Percentiles rank a stretch among this genome's conserved stretches.
phyloP scores from a whole-genome alignment of 2,329 filamentous ascomycete species.

The Fusarium dlaminii region DNA sequence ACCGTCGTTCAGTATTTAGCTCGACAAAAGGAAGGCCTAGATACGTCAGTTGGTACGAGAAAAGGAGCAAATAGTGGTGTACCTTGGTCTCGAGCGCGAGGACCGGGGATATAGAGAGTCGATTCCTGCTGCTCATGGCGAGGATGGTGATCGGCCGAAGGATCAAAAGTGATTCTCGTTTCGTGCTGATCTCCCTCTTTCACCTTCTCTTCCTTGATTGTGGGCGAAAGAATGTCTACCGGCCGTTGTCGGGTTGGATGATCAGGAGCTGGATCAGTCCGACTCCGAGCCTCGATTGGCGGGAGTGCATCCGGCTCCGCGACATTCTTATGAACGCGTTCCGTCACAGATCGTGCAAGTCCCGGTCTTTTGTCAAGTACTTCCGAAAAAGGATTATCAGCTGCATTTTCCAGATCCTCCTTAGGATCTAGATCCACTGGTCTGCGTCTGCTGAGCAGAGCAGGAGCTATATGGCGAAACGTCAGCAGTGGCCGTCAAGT shows the following conservation, averaged over 20 bases:
- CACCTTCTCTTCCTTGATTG: background rate
- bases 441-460: constrained; percentile 17
- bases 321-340: background rate
- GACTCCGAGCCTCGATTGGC: constrained; percentile 20
- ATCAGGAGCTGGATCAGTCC: constrained; percentile 15
- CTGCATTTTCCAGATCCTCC: constrained; percentile 15
- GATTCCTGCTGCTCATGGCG: constrained; percentile 39
- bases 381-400: background rate
- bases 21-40: constrained; percentile 43
- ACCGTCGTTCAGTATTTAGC: constrained; percentile 28
- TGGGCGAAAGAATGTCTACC: background rate
- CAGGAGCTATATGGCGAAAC: constrained; percentile 10
- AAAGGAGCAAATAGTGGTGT: background rate
- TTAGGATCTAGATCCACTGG: constrained; percentile 1
- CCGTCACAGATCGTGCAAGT: constrained; percentile 13
- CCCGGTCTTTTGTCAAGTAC: background rate
- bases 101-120: constrained; percentile 46
- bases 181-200: background rate
- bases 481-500: background rate
- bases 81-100: constrained; percentile 47
- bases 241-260: background rate
- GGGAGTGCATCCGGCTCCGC: constrained; percentile 7
- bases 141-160: constrained; percentile 40
- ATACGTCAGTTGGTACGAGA: constrained; percentile 1
- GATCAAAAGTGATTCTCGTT: constrained; percentile 43